phyloP scores from a whole-genome alignment of 2,329 filamentous ascomycete species.

The Fusarium praegraminearum region DNA sequence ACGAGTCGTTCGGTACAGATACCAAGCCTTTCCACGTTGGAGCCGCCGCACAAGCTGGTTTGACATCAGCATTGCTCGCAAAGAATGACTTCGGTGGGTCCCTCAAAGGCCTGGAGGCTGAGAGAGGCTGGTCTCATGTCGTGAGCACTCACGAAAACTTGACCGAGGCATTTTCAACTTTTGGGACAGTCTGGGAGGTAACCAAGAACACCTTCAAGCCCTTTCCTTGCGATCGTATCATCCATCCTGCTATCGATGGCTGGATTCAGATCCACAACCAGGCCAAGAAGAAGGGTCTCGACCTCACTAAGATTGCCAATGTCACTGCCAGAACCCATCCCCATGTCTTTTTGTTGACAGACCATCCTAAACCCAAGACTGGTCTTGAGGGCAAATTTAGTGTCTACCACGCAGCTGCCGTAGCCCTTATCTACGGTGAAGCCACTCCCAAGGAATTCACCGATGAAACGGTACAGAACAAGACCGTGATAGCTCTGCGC shows the following conservation, averaged over 20 bases:
- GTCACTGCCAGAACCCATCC: not conserved
- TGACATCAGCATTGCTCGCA: constrained; percentile 2
- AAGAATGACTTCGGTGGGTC: constrained; percentile 10
- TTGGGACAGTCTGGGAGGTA: not conserved
- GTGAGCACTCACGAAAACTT: not conserved
- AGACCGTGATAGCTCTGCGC: not conserved
- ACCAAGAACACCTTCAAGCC: constrained; percentile 6
- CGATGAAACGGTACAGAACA: not conserved
- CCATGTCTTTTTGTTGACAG: not conserved
- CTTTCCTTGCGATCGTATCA: constrained; percentile 1
- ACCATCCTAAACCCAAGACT: not conserved
- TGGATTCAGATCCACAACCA: constrained; percentile 6
- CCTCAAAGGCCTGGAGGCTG: not conserved
- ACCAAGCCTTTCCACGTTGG: constrained; percentile 12
- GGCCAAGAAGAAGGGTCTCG: not conserved
- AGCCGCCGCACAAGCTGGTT: constrained; percentile 3
- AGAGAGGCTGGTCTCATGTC: constrained; percentile 5
- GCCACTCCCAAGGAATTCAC: not conserved
- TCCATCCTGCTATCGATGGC: constrained; percentile 11
- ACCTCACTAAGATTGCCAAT: not conserved
- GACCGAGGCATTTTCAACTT: not conserved
- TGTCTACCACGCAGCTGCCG: constrained; percentile 6
- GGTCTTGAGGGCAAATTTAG: constrained; percentile 6
- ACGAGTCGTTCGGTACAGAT: constrained; percentile 3
- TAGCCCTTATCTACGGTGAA: constrained; percentile 1